phyloP scores from a whole-genome alignment of 164 flowering plant species.

The Litsea cubeba region DNA sequence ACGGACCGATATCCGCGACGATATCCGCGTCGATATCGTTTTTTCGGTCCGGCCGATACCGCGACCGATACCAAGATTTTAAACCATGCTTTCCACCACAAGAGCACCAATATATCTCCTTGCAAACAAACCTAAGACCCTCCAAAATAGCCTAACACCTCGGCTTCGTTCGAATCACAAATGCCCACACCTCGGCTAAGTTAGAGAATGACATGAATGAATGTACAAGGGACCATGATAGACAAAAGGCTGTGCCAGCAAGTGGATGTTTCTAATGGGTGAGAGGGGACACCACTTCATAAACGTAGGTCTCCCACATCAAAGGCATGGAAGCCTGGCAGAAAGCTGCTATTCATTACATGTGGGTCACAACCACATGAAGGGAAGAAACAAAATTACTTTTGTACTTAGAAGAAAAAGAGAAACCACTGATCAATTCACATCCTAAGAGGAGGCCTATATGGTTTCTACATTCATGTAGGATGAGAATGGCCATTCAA shows the following conservation, averaged over 20 bases:
- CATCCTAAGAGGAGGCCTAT: background rate
- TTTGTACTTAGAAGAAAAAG: background rate
- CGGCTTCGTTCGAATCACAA: too few species aligned
- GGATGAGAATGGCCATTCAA: background rate
- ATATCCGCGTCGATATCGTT: too few species aligned
- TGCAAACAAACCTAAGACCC: too few species aligned
- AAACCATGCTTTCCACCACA: too few species aligned
- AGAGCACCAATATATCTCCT: too few species aligned
- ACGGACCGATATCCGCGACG: too few species aligned
- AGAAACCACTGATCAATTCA: background rate
- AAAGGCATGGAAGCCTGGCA: background rate
- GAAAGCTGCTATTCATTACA: background rate
- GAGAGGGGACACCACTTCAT: background rate
- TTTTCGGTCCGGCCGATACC: too few species aligned
- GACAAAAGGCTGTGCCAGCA: background rate
- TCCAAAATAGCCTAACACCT: too few species aligned
- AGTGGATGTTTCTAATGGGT: background rate
- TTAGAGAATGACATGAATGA: background rate
- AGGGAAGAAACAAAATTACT: background rate
- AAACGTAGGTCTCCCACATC: background rate
- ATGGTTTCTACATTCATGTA: background rate
- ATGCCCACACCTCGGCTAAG: too few species aligned
- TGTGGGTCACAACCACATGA: slow-evolving; percentile 2
- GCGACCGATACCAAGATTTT: too few species aligned
- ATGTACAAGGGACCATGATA: background rate